These are phyloP conservation scores for Auricularia sp. DNA, from an alignment of 768 basidiomycete species.

Conservation along the genomic window DNA sequence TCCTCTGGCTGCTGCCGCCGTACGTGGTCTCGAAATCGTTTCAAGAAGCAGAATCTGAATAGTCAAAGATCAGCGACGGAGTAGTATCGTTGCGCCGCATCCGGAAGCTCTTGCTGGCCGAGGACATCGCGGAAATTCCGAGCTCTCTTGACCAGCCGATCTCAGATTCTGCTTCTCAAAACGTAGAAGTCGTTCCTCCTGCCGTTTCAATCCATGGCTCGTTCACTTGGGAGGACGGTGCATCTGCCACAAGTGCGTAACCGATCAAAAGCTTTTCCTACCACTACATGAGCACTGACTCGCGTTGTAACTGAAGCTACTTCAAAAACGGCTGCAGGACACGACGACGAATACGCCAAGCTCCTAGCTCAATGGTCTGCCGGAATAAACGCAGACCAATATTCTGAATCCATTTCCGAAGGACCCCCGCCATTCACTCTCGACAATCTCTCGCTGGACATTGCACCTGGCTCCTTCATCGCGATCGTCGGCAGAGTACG, in stretches of 20 bases:
- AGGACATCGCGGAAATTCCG: conserved; percentile 4
- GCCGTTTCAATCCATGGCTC: neutral
- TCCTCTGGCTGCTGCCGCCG: conserved; percentile 41
- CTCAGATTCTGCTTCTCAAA: neutral
- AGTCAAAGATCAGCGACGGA: conserved; percentile 19
- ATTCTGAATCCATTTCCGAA: neutral
- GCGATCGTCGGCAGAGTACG: conserved; percentile 30
- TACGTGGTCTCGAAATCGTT: too few relatives aligned
- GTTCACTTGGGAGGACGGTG: neutral
- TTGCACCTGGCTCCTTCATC: conserved; percentile 27
- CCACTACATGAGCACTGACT: neutral
- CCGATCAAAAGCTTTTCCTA: neutral
- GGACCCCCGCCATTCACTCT: conserved; percentile 15
- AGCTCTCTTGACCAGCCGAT: conserved; percentile 36
- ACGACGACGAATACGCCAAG: neutral
- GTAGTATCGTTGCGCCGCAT: conserved; percentile 39
- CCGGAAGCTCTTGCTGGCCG: conserved; percentile 46
- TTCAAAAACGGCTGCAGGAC: neutral
- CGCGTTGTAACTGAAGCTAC: neutral
- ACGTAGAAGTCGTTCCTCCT: neutral
- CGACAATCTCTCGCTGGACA: conserved; percentile 13
- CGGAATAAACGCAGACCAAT: neutral
- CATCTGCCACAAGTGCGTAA: neutral
- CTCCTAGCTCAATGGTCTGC: neutral
- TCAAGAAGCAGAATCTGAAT: conserved; percentile 27